Base-by-base conservation (phyloP, 345 rosid species). In the Psidium guajava region DNA sequence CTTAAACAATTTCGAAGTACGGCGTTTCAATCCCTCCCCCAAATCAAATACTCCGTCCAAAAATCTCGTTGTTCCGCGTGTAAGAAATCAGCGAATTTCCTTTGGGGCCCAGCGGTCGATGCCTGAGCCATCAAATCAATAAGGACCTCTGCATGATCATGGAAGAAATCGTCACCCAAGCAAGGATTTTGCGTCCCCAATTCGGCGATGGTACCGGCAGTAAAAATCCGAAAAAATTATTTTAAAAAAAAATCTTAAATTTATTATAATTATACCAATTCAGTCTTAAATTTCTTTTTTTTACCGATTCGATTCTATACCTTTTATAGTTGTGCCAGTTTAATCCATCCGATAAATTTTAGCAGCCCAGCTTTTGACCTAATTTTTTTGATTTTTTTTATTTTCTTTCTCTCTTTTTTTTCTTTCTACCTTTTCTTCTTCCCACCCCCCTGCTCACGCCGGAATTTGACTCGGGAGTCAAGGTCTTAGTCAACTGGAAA, bases 321-420 rank as follows among this genome's bases (percentile, higher is more conserved):
- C 42, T 40, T 40, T 40, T 40, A 5, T 5, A 40, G 3, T 40
- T 40, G 5, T 40, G 42, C 42, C 42, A 40, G 42, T 40, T 40
- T 5, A 40, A 5, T 5, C 42, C 42, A 40, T 40, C 42, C 42
- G 42, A 3, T 5, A 5, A 40, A 40, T 40, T 40, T 40, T 40
- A 40, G 5, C 42, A 0, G 42, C 0, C 5, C 42, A 5, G 5
- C 42, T 5, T 0, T 0, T 5, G 42, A 40, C 5, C 5, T 40
- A 40, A 40, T 40, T 2, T 40, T 40, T 40, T 40, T 40, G 2
- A 5, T 3, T 2, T 40, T 40, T 40, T 40, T 40, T 5, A 40
- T 40, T 40, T 40, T 40, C 42, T 40, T 40, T 40, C 42, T 40
- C 42, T 40, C 4, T 40, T 40, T 40, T 40, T 40, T 40, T 40